phyloP scores from a whole-genome alignment of 352 stramenopile genomes.

The Pythium guiyangense region DNA sequence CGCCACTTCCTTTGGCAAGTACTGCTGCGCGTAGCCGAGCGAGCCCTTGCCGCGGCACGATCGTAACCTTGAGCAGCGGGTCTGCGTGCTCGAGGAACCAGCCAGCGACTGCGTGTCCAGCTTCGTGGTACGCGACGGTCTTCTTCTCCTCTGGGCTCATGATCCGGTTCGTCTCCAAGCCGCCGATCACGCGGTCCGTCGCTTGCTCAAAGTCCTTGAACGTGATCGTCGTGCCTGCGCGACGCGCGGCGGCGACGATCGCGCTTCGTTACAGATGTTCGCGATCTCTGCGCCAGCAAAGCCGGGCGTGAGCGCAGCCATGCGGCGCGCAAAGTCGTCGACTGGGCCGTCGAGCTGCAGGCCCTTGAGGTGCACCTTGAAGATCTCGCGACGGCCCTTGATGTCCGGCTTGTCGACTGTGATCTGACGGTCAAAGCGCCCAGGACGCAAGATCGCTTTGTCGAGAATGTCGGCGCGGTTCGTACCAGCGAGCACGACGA shows the following conservation, averaged over 20 bases:
- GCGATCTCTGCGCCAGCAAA: slow-evolving; percentile 98
- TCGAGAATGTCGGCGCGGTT: slow-evolving; percentile 99
- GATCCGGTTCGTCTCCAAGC: slow-evolving; percentile 94
- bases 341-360: slow-evolving; percentile 89
- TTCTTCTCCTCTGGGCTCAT: slow-evolving; percentile 97
- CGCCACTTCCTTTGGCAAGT: slow-evolving; percentile 98
- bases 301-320: slow-evolving; percentile 95
- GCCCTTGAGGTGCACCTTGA: slow-evolving; percentile 95
- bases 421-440: slow-evolving; percentile 98
- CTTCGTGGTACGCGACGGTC: slow-evolving; percentile 99
- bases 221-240: slow-evolving; percentile 91
- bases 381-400: slow-evolving; percentile 96
- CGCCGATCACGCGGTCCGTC: slow-evolving; percentile 97
- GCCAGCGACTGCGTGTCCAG: slow-evolving; percentile 96
- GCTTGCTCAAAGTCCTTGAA: slow-evolving; percentile 98
- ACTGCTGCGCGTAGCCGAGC: slow-evolving; percentile 98
- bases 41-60: slow-evolving; percentile 97
- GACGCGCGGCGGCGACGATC: slow-evolving; percentile 95
- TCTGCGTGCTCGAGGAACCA: slow-evolving; percentile 99
- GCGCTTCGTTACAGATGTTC: slow-evolving; percentile 99
- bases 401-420: slow-evolving; percentile 97
- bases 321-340: slow-evolving; percentile 91
- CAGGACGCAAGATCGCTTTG: slow-evolving; percentile 95
- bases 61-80: slow-evolving; percentile 99
- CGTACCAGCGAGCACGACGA: slow-evolving; percentile 98